phyloP scores from a whole-genome alignment of 441 rosid genomes.

The Viola pubescens region DNA sequence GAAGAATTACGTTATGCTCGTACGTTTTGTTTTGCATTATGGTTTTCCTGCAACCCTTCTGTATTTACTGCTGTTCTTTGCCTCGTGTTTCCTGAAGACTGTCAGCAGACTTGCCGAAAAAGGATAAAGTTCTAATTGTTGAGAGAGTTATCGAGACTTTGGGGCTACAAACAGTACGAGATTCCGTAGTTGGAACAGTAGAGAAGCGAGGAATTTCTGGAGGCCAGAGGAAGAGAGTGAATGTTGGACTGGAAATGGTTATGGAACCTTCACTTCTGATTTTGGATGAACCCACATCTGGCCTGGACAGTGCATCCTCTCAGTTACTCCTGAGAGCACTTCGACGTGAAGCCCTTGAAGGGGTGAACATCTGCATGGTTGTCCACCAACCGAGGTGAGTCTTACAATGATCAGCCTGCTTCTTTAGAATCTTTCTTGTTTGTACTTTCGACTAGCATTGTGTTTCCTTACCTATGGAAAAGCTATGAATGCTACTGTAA shows the following conservation, averaged over 20 bases:
- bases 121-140: slow-evolving; percentile 76
- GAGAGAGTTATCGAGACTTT: slow-evolving; percentile 85
- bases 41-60: slow-evolving; percentile 5
- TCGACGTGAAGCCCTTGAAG: slow-evolving; percentile 82
- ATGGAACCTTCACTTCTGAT: slow-evolving; percentile 94
- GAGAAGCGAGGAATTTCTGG: slow-evolving; percentile 96
- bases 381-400: slow-evolving; percentile 95
- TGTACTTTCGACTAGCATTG: neutral
- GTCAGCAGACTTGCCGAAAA: slow-evolving; percentile 55
- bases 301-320: slow-evolving; percentile 95
- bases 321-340: slow-evolving; percentile 82
- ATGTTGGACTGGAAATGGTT: slow-evolving; percentile 95
- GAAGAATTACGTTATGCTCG: neutral
- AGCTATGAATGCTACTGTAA: neutral
- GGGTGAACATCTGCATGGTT: slow-evolving; percentile 87
- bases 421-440: neutral
- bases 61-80: slow-evolving; percentile 9
- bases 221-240: slow-evolving; percentile 91
- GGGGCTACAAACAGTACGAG: slow-evolving; percentile 74
- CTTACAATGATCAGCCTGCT: slow-evolving; percentile 3
- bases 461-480: neutral
- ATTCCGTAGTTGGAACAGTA: slow-evolving; percentile 84
- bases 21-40: slow-evolving; percentile 5
- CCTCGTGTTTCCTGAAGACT: slow-evolving; percentile 39
- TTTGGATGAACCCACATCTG: slow-evolving; percentile 95